A percentile compares a stretch with the other conserved stretches of the same genome.
Evolutionary conservation across 257 asterid species (phyloP).

Genomic region (Thymus quinquecostatus): DNA sequence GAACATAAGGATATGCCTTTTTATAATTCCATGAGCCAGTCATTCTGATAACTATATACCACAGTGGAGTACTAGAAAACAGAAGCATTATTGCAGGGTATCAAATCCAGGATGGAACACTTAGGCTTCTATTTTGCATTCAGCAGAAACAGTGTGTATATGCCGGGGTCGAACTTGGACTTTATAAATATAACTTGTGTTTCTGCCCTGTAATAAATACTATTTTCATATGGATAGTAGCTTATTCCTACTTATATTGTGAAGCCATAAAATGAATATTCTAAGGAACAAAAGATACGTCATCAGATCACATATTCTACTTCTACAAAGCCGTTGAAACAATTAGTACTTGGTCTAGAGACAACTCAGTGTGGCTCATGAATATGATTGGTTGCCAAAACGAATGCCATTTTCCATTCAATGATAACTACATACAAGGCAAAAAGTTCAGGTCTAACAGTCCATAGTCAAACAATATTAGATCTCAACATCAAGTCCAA

Average conservation of each 20-base stretch:
- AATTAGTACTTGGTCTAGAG: slow-evolving; percentile 7
- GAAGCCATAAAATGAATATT: slow-evolving; percentile 19
- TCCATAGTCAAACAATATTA: slow-evolving; percentile 19
- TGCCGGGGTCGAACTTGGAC: background rate
- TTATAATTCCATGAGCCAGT: slow-evolving; percentile 16
- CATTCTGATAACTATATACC: slow-evolving; percentile 6
- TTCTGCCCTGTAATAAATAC: background rate
- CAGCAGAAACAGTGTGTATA: slow-evolving; percentile 10
- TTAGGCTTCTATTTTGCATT: background rate
- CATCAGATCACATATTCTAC: background rate
- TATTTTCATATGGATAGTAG: background rate
- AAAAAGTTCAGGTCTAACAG: slow-evolving; percentile 3
- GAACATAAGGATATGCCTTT: slow-evolving; percentile 15
- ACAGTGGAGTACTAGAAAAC: background rate
- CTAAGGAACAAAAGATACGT: slow-evolving; percentile 24
- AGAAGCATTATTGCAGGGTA: background rate
- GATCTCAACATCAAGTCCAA: slow-evolving; percentile 22
- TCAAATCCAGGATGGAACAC: background rate
- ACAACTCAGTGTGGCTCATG: background rate
- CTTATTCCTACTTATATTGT: background rate
- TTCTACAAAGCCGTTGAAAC: slow-evolving; percentile 9
- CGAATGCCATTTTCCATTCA: background rate
- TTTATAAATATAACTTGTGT: background rate
- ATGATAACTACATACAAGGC: background rate
- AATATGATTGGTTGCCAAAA: slow-evolving; percentile 5